Evolutionary conservation across 2,329 filamentous ascomycete species (phyloP).

Genomic region (Fusarium xyrophilum): DNA sequence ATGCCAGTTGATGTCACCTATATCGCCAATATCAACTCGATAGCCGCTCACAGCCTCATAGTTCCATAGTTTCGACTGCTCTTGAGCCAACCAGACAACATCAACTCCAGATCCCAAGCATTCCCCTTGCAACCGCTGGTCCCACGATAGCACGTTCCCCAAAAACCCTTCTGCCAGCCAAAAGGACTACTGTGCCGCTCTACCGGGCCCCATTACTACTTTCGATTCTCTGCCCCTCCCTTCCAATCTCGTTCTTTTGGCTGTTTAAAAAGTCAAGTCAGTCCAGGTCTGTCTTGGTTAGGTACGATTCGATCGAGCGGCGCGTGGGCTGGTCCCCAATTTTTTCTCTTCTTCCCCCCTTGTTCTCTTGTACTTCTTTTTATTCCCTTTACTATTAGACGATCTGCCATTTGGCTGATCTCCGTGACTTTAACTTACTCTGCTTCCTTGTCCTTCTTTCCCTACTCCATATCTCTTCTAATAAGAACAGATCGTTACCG

Average conservation of each 20-base stretch:
- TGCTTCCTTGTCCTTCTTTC: conserved; percentile 1
- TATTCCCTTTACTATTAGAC: conserved; percentile 16
- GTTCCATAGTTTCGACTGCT: not conserved
- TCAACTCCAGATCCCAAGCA: conserved; percentile 11
- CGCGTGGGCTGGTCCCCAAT: conserved; percentile 40
- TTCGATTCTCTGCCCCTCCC: conserved; percentile 17
- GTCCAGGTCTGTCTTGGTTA: conserved; percentile 31
- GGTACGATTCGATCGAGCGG: conserved; percentile 39
- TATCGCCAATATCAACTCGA: conserved; percentile 11
- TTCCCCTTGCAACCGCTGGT: conserved; percentile 8
- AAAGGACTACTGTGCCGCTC: conserved; percentile 20
- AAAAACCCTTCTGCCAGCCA: not conserved
- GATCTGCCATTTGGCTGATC: conserved; percentile 28
- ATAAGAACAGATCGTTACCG: conserved; percentile 9
- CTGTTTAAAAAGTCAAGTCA: conserved; percentile 28
- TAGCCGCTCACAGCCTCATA: conserved; percentile 16
- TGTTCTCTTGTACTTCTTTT: conserved; percentile 18
- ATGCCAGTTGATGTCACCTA: conserved; percentile 28
- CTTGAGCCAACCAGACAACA: conserved; percentile 30
- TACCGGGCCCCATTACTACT: conserved; percentile 28
- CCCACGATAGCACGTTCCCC: conserved; percentile 8
- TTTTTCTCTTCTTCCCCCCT: conserved; percentile 23
- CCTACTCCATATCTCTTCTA: conserved; percentile 13
- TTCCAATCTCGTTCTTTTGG: conserved; percentile 19
- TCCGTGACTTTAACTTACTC: conserved; percentile 21